Conservation (phyloP, 1,139 yeast genomes). For the Hyphopichia fennica region DNA sequence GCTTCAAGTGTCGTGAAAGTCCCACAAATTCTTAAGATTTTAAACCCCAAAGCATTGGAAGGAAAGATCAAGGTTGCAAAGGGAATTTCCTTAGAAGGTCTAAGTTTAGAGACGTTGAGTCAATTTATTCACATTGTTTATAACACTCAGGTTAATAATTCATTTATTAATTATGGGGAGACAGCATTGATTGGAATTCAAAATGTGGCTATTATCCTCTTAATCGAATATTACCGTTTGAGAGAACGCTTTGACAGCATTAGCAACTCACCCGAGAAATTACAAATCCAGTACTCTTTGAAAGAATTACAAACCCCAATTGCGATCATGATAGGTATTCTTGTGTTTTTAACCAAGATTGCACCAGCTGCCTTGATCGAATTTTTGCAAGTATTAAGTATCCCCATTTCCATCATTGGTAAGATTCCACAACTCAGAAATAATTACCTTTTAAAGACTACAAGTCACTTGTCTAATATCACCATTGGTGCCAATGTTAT, state of each 20-base stretch:
- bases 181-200: constrained; percentile 42
- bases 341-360: constrained; percentile 30
- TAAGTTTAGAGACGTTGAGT: constrained; percentile 38
- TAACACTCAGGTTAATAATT: constrained; percentile 35
- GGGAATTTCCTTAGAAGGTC: constrained; percentile 40
- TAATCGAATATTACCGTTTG: constrained; percentile 37
- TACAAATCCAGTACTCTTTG: constrained; percentile 18
- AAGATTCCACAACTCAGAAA: constrained; percentile 57
- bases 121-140: constrained; percentile 44
- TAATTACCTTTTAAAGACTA: constrained; percentile 48
- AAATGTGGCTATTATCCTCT: constrained; percentile 36
- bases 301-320: constrained; percentile 26
- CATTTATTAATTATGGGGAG: constrained; percentile 46
- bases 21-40: constrained; percentile 44
- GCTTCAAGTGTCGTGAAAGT: constrained; percentile 42
- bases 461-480: constrained; percentile 54
- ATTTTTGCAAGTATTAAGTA: constrained; percentile 47
- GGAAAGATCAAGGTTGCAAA: constrained; percentile 33
- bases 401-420: constrained; percentile 53
- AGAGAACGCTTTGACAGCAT: constrained; percentile 16
- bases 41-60: constrained; percentile 26
- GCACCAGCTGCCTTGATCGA: constrained; percentile 33
- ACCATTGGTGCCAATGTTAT: constrained; percentile 56
- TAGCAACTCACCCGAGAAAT: constrained; percentile 15
- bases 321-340: constrained; percentile 25